Percentiles rank a stretch among this genome's conserved stretches.
Evolutionary conservation across 768 basidiomycete species (phyloP).

Genomic region (Austroboletus eburneus): DNA sequence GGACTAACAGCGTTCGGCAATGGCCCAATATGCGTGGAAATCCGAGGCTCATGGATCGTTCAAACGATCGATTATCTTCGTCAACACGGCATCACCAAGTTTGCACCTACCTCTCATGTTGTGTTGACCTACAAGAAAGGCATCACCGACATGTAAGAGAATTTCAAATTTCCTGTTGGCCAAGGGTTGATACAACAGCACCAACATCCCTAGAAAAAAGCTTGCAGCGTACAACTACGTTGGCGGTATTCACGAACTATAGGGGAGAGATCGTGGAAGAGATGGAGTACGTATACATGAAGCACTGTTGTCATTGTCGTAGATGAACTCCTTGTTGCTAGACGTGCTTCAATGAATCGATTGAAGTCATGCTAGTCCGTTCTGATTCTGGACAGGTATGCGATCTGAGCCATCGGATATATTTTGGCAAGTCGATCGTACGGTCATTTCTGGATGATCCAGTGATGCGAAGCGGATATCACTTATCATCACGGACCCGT

Average conservation of each 20-base stretch:
- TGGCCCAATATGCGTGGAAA: neutral
- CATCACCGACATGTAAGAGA: neutral
- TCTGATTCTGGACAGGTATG: neutral
- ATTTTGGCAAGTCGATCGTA: neutral
- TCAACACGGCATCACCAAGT: neutral
- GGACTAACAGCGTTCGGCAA: slow-evolving; percentile 1
- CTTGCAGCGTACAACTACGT: neutral
- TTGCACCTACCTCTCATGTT: neutral
- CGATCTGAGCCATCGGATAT: neutral
- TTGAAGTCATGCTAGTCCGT: too few species aligned
- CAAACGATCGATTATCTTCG: slow-evolving; percentile 2
- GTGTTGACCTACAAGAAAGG: neutral
- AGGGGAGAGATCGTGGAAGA: slow-evolving; percentile 4
- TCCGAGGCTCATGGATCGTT: neutral
- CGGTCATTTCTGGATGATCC: neutral
- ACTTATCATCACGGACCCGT: neutral
- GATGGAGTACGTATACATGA: neutral
- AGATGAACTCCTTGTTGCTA: too few species aligned
- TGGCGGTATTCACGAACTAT: neutral
- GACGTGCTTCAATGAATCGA: too few species aligned
- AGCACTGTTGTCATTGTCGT: too few species aligned
- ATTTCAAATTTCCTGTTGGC: neutral
- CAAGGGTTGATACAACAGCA: neutral
- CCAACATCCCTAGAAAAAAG: neutral
- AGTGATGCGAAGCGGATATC: neutral